Base-by-base conservation (phyloP, 257 asterid species). In the Nicotiana otophora region DNA sequence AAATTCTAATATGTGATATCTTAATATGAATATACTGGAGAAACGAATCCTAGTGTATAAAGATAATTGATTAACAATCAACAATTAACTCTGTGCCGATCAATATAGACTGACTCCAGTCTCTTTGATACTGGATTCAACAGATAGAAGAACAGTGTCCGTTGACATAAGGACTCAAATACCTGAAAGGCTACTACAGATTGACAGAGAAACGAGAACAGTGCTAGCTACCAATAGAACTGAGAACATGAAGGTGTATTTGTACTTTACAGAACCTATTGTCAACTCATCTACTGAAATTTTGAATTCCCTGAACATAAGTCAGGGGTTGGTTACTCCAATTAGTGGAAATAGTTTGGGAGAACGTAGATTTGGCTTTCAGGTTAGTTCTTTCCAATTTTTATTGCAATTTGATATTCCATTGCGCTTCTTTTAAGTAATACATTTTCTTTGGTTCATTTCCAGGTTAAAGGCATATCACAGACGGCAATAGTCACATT, bases 361-460 rank as follows among this genome's bases (percentile, higher is more conserved):
- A 64, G 89, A 88, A 39, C 97, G 98, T 4, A 92, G 99, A 91
- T 96, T 96, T 53, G 98, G 97, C 57, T 96, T 91, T 87, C 95
- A 93, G 98, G 99, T 94, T 23, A 33, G 77, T 82, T 79, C 83
- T 79, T 82, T 46, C 62, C 5, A 19, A 57, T 11, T 34, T 78
- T 53, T 76, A 46, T 76, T 36, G 15, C 34, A 53, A 69, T 28
- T 36, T 51, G 17, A 75, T 63, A 54, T 53, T 60, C 3, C 34
- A 48, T 15, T 70, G 55, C 42, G 16, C 57, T 62, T 16, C 79
- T 85, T 39, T 9, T 7, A 42, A 20, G 62, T 11, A 72, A 36
- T 34, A 75, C 3, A 14, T 34, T 30, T 15, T 5, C 64, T 65
- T 84, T 5, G 60, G 68, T 61, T 7, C 39, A 39, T 34, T 60